Evolutionary conservation across 768 basidiomycete species (phyloP), one percentile per base, ranked within the genome.

Genomic region (Amanita exitialis): DNA sequence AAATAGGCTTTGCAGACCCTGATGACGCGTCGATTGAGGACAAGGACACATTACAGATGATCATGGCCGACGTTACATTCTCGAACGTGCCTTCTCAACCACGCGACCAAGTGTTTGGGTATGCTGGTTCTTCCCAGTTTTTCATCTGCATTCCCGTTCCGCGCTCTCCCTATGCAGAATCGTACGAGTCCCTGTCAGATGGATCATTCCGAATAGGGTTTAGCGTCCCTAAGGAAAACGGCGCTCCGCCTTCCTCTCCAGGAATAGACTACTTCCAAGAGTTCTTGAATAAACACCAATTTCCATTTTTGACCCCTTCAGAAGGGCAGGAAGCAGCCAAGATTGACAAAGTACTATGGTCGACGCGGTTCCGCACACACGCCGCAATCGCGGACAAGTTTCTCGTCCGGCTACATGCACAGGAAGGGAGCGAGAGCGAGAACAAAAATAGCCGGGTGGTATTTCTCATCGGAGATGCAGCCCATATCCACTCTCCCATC

Each of bases 401-500:
- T 41, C 67, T 74, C 49, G 46, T 63, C 32, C 66, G 64, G 32
- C 51, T 59, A 16, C 42, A 45, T 30, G 20, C 48, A 12, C 47
- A 30, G 13, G 37, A 23, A 3, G 34, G 25, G 28, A 28, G 9
- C 9, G 25, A 27, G n/a, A 50, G 9, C 45, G 13, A 12, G 38
- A 23, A 10, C 28, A 30, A 28, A 15, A 47, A 47, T 23, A 48
- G 21, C 16, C 36, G n/a, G 13, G 49, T 58, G 8, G 49, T 58
- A 18, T 32, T 62, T 36, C 57, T 61, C 16, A 43, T 62, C 16
- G 61, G 51, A 18, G 49, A 51, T 55, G 75, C 78, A 2, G 78
- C 78, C 32, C 74, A 69, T 53, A 70, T 77, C 44, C 78, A 78
- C 52, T 72, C 77, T 0, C 78, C 77, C 25, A 65, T 69, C 4